Evolutionary conservation across 108 stramenopile genomes (phyloP).

Genomic region (Thalassiosira profunda): DNA sequence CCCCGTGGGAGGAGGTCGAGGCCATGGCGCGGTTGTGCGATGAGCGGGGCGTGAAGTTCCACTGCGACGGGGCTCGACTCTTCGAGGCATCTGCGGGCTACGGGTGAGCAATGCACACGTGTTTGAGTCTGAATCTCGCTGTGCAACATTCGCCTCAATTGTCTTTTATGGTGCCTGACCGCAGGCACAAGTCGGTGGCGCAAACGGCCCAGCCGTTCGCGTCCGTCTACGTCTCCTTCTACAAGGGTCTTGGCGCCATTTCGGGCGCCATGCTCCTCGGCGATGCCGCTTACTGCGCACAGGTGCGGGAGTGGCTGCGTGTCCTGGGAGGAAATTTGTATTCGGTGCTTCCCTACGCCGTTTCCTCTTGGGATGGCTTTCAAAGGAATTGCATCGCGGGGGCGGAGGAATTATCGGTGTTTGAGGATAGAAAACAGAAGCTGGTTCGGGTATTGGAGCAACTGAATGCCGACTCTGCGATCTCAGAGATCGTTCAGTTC

Average conservation of each 20-base stretch:
- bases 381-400: conserved; percentile 29
- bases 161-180: too few species aligned
- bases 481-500: conserved; percentile 49
- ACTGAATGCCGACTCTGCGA: conserved; percentile 13
- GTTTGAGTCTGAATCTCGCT: too few species aligned
- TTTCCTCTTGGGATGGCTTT: conserved; percentile 73
- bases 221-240: conserved; percentile 82
- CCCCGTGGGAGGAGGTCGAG: conserved; percentile 68
- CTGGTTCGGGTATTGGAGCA: conserved; percentile 31
- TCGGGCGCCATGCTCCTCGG: conserved; percentile 86
- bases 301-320: conserved; percentile 80
- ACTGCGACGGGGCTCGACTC: conserved; percentile 88
- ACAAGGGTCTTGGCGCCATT: conserved; percentile 79
- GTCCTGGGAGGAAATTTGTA: conserved; percentile 88
- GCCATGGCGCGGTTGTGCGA: conserved; percentile 48
- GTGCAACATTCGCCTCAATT: too few species aligned
- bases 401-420: conserved; percentile 21
- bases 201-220: conserved; percentile 67
- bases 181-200: conserved; percentile 20
- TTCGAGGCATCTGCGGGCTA: conserved; percentile 78
- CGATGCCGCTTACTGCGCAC: conserved; percentile 50
- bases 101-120: too few species aligned
- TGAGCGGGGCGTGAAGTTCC: conserved; percentile 55
- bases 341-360: conserved; percentile 68
- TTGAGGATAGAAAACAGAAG: conserved; percentile 57